Base-by-base conservation (phyloP, 805 yeast species). In the Lachancea cidri region DNA sequence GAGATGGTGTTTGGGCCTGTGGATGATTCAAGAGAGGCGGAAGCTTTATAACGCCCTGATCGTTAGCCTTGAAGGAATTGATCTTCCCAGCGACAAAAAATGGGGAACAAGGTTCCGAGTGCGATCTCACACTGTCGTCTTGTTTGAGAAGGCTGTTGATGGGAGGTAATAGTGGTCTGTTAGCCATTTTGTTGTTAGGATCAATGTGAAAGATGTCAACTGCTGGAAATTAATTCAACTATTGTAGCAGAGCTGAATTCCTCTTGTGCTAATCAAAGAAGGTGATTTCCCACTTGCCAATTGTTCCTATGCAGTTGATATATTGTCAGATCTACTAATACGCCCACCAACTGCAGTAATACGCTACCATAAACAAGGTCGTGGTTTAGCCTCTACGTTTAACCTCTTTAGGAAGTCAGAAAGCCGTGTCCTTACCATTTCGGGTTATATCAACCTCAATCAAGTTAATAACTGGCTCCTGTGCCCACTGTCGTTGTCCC, bases 1-100 rank as follows among this genome's bases (percentile, higher is more conserved):
- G n/a, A 7, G 32, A 7, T n/a, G 32, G 32, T 8, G 32, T 29
- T 14, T 29, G 32, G 5, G 14, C 14, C 16, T 29, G 32, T 29
- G 7, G n/a, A 13, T 8, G 14, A 29, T 11, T 11, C 15, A 34
- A 35, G 18, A 60, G 33, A 1, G 65, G 65, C 15, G 65, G 65
- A 19, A 60, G 43, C 33, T 50, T 54, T 29, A 60, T 59, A 4
- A 54, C 39, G 4, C 65, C 64, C 4, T 48, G 44, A 11, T 41
- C 46, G 39, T 55, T 59, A 39, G 48, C 49, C 30, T 45, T 49
- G 45, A 59, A 44, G n/a, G 44, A 57, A n/a, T 38, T 48, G 8
- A 42, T 38, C 33, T 46, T 48, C 11, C 42, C 38, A 4, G 46
- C 35, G 4, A 47, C 50, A 20, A 53, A 39, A 11, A 50, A 40